phyloP scores from a whole-genome alignment of 225 moss, liverwort and hornwort species.

The Bryoerythrophyllum caledonicum region DNA sequence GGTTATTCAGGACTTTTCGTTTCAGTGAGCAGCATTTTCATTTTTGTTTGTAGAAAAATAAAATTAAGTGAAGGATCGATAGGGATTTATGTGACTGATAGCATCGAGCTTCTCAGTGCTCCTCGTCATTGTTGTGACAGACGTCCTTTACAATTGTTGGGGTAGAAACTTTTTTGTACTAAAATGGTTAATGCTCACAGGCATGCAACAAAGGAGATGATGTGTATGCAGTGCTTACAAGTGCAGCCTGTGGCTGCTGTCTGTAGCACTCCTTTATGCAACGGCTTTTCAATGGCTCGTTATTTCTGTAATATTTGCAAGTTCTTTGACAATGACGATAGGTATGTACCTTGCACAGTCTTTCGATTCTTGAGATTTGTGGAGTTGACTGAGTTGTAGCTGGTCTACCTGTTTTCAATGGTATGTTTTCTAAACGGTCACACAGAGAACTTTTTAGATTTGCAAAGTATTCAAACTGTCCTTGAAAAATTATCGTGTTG shows the following conservation, averaged over 20 bases:
- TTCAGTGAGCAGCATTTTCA: not conserved
- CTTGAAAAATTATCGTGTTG: not conserved
- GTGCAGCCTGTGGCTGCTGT: constrained; percentile 85
- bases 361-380: constrained; percentile 14
- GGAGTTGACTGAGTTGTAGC: not conserved
- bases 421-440: not conserved
- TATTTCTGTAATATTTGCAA: constrained; percentile 98
- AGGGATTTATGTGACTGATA: not conserved
- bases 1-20: not conserved
- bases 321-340: constrained; percentile 91
- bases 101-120: not conserved
- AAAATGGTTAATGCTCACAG: constrained; percentile 39
- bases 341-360: constrained; percentile 40
- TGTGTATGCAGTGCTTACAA: constrained; percentile 97
- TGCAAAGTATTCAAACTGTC: not conserved
- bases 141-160: not conserved
- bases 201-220: constrained; percentile 99
- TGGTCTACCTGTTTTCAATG: not conserved
- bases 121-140: not conserved
- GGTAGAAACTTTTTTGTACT: constrained; percentile 8
- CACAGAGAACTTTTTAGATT: not conserved
- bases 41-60: constrained; percentile 3
- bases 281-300: constrained; percentile 82
- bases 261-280: constrained; percentile 77
- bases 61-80: not conserved